These are phyloP conservation scores for Tulasnella sp. DNA, from an alignment of 768 basidiomycete genomes.

Conservation along the genomic window DNA sequence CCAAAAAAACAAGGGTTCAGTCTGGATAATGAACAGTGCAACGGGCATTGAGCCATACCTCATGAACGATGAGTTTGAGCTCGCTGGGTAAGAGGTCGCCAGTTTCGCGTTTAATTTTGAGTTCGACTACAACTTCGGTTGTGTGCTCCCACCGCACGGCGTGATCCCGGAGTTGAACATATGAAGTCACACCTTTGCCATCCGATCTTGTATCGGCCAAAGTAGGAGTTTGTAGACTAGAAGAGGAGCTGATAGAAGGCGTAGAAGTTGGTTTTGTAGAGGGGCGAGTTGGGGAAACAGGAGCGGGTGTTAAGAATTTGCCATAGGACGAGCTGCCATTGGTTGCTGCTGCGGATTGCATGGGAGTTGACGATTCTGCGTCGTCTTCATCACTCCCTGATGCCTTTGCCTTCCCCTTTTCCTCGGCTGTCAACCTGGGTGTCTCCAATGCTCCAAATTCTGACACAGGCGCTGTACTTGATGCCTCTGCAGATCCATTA, in stretches of 20 bases:
- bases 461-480: slow-evolving; percentile 18
- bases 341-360: background rate
- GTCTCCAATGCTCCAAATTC: slow-evolving; percentile 13
- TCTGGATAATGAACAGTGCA: background rate
- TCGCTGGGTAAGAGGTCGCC: slow-evolving; percentile 40
- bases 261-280: slow-evolving; percentile 15
- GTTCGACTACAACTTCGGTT: slow-evolving; percentile 44
- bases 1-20: background rate
- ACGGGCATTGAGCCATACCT: slow-evolving; percentile 25
- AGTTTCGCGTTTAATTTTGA: slow-evolving; percentile 44
- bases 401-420: slow-evolving; percentile 14
- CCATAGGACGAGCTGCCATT: slow-evolving; percentile 5
- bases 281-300: background rate
- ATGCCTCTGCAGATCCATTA: slow-evolving; percentile 24
- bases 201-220: slow-evolving; percentile 18
- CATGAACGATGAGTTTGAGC: slow-evolving; percentile 53
- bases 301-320: slow-evolving; percentile 10
- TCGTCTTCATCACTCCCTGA: slow-evolving; percentile 23
- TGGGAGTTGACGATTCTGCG: background rate
- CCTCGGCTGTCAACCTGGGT: slow-evolving; percentile 15
- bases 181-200: slow-evolving; percentile 48
- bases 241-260: background rate
- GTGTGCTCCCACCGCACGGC: slow-evolving; percentile 47
- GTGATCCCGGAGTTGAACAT: slow-evolving; percentile 49
- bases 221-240: slow-evolving; percentile 1